phyloP scores from a whole-genome alignment of 352 stramenopile species.

The Phytophthora pseudosyringae region DNA sequence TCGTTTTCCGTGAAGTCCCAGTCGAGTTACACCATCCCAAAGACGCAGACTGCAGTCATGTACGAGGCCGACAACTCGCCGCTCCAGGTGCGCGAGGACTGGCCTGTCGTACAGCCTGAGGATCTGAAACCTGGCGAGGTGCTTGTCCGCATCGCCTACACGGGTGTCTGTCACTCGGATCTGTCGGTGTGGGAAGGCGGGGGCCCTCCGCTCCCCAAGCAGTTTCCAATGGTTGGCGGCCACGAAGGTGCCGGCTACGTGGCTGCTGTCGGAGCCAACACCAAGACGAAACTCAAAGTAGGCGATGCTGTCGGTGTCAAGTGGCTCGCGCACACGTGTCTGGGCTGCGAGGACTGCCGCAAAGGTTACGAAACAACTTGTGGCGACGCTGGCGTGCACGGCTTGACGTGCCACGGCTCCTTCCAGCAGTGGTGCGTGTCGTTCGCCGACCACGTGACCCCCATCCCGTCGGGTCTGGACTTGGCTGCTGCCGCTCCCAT shows the following conservation, averaged over 20 bases:
- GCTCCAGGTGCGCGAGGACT: no score
- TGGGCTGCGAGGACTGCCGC: slow-evolving; percentile 58
- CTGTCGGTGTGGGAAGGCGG: no score
- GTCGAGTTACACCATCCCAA: no score
- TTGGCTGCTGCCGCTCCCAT: slow-evolving; percentile 61
- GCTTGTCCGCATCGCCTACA: no score
- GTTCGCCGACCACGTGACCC: slow-evolving; percentile 77
- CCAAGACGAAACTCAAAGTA: slow-evolving; percentile 50
- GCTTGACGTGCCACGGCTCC: slow-evolving; percentile 48
- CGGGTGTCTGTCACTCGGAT: no score
- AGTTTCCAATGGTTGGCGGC: no score
- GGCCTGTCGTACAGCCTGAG: no score
- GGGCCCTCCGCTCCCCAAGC: no score
- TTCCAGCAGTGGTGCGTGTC: slow-evolving; percentile 75
- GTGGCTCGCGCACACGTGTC: slow-evolving; percentile 56
- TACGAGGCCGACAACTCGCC: no score
- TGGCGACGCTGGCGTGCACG: slow-evolving; percentile 35
- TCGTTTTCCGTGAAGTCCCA: no score
- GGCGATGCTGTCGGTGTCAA: slow-evolving; percentile 62
- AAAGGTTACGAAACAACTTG: slow-evolving; percentile 61
- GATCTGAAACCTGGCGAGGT: no score
- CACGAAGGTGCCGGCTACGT: slow-evolving; percentile 41
- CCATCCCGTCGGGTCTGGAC: slow-evolving; percentile 62
- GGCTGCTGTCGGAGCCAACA: slow-evolving; percentile 53
- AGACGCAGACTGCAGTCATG: no score